Evolutionary conservation across 495 filamentous ascomycete species (phyloP).

Genomic region (Pyronema domesticum): DNA sequence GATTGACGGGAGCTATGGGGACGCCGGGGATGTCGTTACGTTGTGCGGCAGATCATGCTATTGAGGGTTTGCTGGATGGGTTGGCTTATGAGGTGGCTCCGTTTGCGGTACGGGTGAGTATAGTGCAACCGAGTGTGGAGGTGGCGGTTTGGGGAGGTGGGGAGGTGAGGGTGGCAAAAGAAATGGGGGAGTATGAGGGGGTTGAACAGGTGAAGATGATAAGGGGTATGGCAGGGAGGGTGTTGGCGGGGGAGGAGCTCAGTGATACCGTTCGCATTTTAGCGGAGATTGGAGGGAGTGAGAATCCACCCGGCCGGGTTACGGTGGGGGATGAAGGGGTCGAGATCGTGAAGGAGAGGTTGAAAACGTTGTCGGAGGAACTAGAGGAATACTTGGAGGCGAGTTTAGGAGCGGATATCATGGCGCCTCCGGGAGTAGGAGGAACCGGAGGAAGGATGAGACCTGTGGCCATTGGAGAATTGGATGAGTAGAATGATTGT

Average conservation of each 20-base stretch:
- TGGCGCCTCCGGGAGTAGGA: neutral
- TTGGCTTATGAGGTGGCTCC: slow-evolving; percentile 93
- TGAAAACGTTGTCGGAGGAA: slow-evolving; percentile 92
- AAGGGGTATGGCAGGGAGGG: neutral
- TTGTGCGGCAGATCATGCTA: slow-evolving; percentile 80
- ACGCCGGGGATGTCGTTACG: slow-evolving; percentile 84
- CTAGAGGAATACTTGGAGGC: slow-evolving; percentile 88
- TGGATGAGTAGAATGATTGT: neutral
- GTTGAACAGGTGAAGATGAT: neutral
- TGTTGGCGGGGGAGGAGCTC: slow-evolving; percentile 8
- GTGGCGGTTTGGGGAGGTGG: slow-evolving; percentile 5
- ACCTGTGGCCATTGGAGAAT: neutral
- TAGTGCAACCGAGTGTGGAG: slow-evolving; percentile 66
- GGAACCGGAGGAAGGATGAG: slow-evolving; percentile 1
- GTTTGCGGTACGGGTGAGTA: slow-evolving; percentile 90
- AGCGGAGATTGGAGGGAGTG: slow-evolving; percentile 78
- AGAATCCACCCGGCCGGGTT: slow-evolving; percentile 85
- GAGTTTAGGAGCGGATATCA: slow-evolving; percentile 51
- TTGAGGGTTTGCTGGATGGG: slow-evolving; percentile 74
- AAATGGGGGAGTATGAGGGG: neutral
- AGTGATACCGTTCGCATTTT: slow-evolving; percentile 79
- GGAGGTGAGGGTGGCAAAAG: neutral
- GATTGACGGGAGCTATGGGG: slow-evolving; percentile 79
- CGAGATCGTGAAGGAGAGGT: slow-evolving; percentile 77
- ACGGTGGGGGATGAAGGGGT: slow-evolving; percentile 88